These are phyloP conservation scores for Pisolithus thermaeus DNA, from an alignment of 1,284 basidiomycete genomes.

Conservation along the genomic window DNA sequence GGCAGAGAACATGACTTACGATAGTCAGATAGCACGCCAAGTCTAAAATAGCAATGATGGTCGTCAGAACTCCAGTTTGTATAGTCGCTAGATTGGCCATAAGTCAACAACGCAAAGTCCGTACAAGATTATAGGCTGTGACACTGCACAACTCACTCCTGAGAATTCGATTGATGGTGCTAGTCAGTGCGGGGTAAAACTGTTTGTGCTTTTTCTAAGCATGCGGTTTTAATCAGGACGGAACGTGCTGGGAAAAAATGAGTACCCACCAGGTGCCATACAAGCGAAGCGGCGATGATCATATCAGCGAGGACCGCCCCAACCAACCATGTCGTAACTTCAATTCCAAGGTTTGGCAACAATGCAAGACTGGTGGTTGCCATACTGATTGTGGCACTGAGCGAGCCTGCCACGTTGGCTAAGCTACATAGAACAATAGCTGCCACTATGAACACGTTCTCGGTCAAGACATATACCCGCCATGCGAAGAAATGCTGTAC, in stretches of 20 bases:
- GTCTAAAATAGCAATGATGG: slow-evolving; percentile 21
- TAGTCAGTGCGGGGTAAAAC: slow-evolving; percentile 1
- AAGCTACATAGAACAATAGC: slow-evolving; percentile 12
- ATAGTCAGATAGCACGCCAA: slow-evolving; percentile 16
- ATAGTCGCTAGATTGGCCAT: slow-evolving; percentile 18
- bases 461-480: slow-evolving; percentile 26
- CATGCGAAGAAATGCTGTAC: slow-evolving; percentile 36
- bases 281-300: slow-evolving; percentile 26
- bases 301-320: slow-evolving; percentile 30
- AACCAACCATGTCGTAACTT: slow-evolving; percentile 34
- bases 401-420: slow-evolving; percentile 25
- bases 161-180: slow-evolving; percentile 6
- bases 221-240: too few relatives aligned
- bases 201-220: not conserved
- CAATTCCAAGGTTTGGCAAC: slow-evolving; percentile 32
- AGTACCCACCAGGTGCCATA: slow-evolving; percentile 27
- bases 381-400: slow-evolving; percentile 32
- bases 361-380: slow-evolving; percentile 28
- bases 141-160: not conserved
- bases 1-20: not conserved
- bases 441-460: slow-evolving; percentile 16
- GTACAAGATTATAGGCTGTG: too few relatives aligned
- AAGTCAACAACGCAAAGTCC: not conserved
- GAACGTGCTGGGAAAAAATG: not conserved
- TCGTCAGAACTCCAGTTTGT: slow-evolving; percentile 24